Base-by-base conservation (phyloP, 352 stramenopile species). In the Globisporangium rhizosaccharum region DNA sequence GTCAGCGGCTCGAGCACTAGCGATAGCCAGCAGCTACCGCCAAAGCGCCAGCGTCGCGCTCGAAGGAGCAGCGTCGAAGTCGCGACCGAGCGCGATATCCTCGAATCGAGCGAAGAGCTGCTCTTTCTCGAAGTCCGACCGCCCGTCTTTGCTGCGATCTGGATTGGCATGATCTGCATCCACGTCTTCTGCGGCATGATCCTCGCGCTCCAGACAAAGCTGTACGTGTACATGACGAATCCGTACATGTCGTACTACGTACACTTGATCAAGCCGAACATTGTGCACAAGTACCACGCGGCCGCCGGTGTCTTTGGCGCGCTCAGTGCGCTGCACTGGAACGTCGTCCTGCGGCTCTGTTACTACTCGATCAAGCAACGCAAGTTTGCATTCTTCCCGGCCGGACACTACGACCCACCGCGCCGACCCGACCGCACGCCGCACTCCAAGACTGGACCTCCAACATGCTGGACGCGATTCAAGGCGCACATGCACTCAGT, bases 261-360 rank as follows among this genome's bases (percentile, higher is more conserved):
- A 17, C 51, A 62, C n/a, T 49, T 66, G 37, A 66, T 64, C 51
- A 63, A 62, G 6, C 47, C 49, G 6, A 61, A 59, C 25, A 50
- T 66, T 1, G 65, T 47, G 23, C 15, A 54, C n/a, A 62, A 64
- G 55, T 72, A 76, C 51, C 48, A 33, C 12, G 58, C 63, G 18
- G 65, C 70, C n/a, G 51, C 63, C 6, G 52, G 51, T 9, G 25
- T 71, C 53, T 76, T 76, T 26, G 63, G 63, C 9, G 42, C 70
- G 4, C 51, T 70, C 12, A 71, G 67, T 7, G 59, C 36, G 1
- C 50, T 76, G 20, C 67, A 72, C 30, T 63, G 52, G 14, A 20
- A 63, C 42, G 53, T 67, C n/a, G 10, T 76, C 37, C 14, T 76
- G 0, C 44, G 45, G 28, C 48, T 71, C 33, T 45, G 68, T 18